phyloP scores from a whole-genome alignment of 208 protist species.

The Trichomonas vaginalis region DNA sequence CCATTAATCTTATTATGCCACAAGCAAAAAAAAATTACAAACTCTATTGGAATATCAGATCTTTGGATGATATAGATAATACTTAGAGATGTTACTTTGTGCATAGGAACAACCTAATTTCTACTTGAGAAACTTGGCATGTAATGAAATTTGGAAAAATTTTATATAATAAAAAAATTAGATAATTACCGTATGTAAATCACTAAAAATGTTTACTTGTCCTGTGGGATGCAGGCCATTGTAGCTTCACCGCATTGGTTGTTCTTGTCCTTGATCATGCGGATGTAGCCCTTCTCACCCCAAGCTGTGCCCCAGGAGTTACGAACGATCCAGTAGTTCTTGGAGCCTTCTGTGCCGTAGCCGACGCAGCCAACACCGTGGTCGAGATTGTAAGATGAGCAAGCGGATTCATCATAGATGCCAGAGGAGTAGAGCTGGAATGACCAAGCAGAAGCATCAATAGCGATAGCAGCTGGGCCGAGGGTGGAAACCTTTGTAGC shows the following conservation, averaged over 20 bases:
- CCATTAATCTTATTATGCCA: too few species aligned
- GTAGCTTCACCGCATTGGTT: conserved; percentile 28
- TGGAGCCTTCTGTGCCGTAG: conserved; percentile 16
- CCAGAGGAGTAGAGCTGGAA: conserved; percentile 31
- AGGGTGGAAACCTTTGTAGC: background rate
- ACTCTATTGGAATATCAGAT: too few species aligned
- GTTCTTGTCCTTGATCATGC: conserved; percentile 13
- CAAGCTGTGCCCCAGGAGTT: conserved; percentile 24
- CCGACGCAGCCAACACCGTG: conserved; percentile 30
- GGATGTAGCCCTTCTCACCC: conserved; percentile 28
- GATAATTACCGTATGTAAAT: too few species aligned
- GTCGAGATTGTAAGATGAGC: conserved; percentile 21
- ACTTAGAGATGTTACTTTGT: too few species aligned
- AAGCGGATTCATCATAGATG: conserved; percentile 27
- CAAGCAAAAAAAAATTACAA: too few species aligned
- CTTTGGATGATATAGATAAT: too few species aligned
- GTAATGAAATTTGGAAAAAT: too few species aligned
- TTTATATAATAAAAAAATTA: too few species aligned
- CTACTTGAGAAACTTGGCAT: too few species aligned
- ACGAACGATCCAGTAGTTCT: conserved; percentile 30
- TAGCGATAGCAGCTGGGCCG: conserved; percentile 27
- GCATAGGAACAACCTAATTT: too few species aligned
- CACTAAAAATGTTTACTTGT: too few species aligned
- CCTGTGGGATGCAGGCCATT: background rate
- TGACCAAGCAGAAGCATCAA: conserved; percentile 24